phyloP scores from a whole-genome alignment of 2,329 filamentous ascomycete genomes.

The Colletotrichum tamarilloi region DNA sequence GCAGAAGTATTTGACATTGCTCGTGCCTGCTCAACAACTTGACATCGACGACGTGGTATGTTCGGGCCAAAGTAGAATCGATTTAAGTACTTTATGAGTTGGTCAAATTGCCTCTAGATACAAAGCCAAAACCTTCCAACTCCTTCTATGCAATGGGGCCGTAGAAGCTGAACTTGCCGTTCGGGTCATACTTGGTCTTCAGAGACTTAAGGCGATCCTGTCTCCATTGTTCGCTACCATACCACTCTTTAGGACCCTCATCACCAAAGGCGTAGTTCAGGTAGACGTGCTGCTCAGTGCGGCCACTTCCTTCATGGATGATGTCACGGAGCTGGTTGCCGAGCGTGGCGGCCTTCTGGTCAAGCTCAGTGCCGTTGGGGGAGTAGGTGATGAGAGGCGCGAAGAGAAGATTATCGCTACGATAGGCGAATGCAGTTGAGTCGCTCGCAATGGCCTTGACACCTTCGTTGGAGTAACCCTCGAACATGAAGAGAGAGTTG shows the following conservation, averaged over 20 bases:
- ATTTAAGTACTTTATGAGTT: not conserved
- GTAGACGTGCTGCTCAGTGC: conserved; percentile 50
- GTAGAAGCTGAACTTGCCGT: conserved; percentile 56
- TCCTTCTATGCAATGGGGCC: conserved; percentile 45
- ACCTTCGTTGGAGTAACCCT: conserved; percentile 62
- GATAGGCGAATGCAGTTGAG: conserved; percentile 58
- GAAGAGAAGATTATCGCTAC: conserved; percentile 55
- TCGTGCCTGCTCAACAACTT: no score
- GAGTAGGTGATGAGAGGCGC: conserved; percentile 51
- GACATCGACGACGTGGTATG: not conserved
- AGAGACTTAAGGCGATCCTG: conserved; percentile 54
- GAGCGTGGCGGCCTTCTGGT: conserved; percentile 46
- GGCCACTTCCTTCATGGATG: conserved; percentile 47
- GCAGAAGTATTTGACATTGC: no score
- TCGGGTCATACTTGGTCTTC: conserved; percentile 62
- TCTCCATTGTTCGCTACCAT: conserved; percentile 62
- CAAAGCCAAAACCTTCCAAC: not conserved
- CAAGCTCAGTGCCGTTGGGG: conserved; percentile 44
- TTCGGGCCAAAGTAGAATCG: not conserved
- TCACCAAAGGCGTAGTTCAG: conserved; percentile 65
- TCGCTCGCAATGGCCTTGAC: conserved; percentile 49
- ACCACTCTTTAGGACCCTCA: conserved; percentile 53
- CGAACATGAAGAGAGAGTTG: conserved; percentile 65
- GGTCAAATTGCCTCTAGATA: not conserved
- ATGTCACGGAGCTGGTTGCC: conserved; percentile 52